These are phyloP conservation scores for Phytophthora chlamydospora DNA, from an alignment of 352 stramenopile genomes.

Conservation along the genomic window DNA sequence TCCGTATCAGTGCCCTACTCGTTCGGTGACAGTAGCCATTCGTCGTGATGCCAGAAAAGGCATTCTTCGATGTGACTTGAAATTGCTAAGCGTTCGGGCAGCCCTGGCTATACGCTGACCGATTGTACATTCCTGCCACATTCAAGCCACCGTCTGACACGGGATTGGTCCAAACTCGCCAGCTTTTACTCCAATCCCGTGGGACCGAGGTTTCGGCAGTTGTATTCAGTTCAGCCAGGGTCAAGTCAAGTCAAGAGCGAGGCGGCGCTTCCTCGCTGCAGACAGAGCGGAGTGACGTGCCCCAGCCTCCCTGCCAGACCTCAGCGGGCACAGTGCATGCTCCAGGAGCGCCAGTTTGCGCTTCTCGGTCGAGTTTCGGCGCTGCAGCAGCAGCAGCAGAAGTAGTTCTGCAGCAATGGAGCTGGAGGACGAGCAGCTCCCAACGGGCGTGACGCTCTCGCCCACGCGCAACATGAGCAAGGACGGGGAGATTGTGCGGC, in stretches of 20 bases:
- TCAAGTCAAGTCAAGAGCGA: slow-evolving; percentile 7
- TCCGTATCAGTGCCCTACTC: too few species aligned
- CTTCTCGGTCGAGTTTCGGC: slow-evolving; percentile 17
- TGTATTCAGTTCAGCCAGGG: slow-evolving; percentile 27
- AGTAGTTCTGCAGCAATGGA: slow-evolving; percentile 16
- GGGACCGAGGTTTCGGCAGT: slow-evolving; percentile 8
- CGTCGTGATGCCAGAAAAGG: too few species aligned
- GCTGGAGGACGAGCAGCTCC: slow-evolving; percentile 35
- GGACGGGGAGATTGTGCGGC: slow-evolving; percentile 74
- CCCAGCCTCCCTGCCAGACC: slow-evolving; percentile 14
- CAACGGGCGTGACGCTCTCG: slow-evolving; percentile 42
- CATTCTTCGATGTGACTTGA: too few species aligned
- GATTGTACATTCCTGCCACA: too few species aligned
- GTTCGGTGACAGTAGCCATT: too few species aligned
- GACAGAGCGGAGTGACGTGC: slow-evolving; percentile 36
- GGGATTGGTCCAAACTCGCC: too few species aligned
- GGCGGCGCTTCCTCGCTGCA: slow-evolving; percentile 7
- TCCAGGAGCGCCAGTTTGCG: slow-evolving; percentile 26
- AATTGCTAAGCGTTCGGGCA: too few species aligned
- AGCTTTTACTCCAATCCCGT: too few species aligned
- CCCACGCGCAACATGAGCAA: slow-evolving; percentile 44
- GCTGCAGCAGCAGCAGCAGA: not conserved
- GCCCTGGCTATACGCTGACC: too few species aligned
- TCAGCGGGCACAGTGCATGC: slow-evolving; percentile 17
- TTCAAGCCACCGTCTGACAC: too few species aligned